Evolutionary conservation across 805 yeast genomes (phyloP), one percentile per base, ranked within the genome.

Genomic region (Geotrichum ghanense): DNA sequence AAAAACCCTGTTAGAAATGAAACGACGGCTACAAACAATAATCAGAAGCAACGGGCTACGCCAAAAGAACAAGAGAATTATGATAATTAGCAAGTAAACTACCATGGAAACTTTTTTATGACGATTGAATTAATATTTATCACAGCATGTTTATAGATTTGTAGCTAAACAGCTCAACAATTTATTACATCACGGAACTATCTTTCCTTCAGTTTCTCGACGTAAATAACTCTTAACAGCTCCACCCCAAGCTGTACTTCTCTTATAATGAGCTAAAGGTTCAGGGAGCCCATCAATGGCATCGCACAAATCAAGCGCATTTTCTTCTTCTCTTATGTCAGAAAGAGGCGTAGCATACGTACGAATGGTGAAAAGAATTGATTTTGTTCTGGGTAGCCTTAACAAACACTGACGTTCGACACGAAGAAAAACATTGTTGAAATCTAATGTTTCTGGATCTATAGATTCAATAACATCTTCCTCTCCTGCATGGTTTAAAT

Each of bases 281-380:
- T 68, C 76, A 6, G 82, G 81, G 57, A 83, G 70, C 0, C 79
- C 81, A 20, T 73, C 73, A 27, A 85, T 74, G 1, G 88, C 86
- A 6, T 76, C 80, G 42, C 70, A 66, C 19, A 84, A 62, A 17
- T 78, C 72, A n/a, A 71, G 73, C 3, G 71, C 66, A 1, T 68
- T 65, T 22, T 74, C 70, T 53, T 72, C 78, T 5, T 61, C 63
- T 53, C 72, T 64, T 39, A 78, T 56, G 44, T 66, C 61, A 42
- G 71, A 59, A 54, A 79, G 50, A 22, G 83, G 79, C n/a, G 76
- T 69, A 44, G 70, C 55, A 52, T 78, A 79, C 0, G 85, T 80
- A 51, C 81, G 68, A 45, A 78, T 71, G 1, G 75, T 65, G 65
- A 79, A 78, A 14, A 72, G 59, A 24, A 71, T 64, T 1, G 74